These are phyloP conservation scores for Areca catechu DNA, from an alignment of 176 grass and related monocot species.

Conservation along the genomic window DNA sequence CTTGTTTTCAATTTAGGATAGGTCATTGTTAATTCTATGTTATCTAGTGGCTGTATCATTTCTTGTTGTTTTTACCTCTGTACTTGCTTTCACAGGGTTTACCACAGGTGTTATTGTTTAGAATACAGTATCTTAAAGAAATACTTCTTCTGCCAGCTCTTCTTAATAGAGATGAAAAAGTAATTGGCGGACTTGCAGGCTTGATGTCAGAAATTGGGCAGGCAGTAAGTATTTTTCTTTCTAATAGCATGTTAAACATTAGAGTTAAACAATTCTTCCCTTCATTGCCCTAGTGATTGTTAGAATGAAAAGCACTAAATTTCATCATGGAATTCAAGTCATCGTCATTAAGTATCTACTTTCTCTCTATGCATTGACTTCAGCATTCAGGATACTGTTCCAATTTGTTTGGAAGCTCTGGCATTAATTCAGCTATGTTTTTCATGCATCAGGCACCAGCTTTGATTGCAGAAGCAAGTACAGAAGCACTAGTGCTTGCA, in stretches of 20 bases:
- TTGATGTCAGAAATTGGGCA: conserved; percentile 94
- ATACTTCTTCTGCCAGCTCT: conserved; percentile 68
- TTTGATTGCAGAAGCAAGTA: conserved; percentile 74
- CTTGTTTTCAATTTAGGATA: too few relatives aligned
- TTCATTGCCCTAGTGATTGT: too few relatives aligned
- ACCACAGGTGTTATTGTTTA: conserved; percentile 66
- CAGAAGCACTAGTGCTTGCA: conserved; percentile 67
- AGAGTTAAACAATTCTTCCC: too few relatives aligned
- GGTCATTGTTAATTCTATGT: too few relatives aligned
- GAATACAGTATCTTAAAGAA: conserved; percentile 84
- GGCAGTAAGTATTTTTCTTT: conserved; percentile 55
- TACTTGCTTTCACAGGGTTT: conserved; percentile 39
- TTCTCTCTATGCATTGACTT: too few relatives aligned
- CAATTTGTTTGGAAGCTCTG: too few relatives aligned
- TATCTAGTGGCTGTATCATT: not conserved
- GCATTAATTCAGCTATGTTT: not conserved
- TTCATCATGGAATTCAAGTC: too few relatives aligned
- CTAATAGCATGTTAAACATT: not conserved
- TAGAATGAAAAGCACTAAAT: too few relatives aligned
- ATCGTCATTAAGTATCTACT: too few relatives aligned
- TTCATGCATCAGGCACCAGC: conserved; percentile 57
- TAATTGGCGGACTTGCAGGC: conserved; percentile 61
- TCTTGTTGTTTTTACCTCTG: not conserved
- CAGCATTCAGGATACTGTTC: too few relatives aligned
- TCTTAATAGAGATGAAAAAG: conserved; percentile 64